Evolutionary conservation across 495 filamentous ascomycete genomes (phyloP), one percentile per base, ranked within the genome.

Genomic region (Podospora didyma): DNA sequence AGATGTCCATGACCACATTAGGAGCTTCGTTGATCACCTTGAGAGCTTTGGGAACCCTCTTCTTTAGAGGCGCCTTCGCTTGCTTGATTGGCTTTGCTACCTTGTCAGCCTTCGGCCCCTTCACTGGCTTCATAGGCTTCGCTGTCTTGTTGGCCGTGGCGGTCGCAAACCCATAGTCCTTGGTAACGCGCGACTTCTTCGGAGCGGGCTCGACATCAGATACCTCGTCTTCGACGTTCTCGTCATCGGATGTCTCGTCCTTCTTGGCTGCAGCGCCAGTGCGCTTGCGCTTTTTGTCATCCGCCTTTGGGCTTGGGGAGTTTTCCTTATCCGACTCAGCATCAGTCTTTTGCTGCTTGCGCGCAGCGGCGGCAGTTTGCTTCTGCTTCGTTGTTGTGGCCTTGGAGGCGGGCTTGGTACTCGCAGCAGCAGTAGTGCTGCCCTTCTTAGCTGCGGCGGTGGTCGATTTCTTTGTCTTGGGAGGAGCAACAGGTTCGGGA

Each of bases 1-100:
- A 82, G 26, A 83, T 61, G 56, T 80, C 74, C 59, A 80, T 69
- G 35, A 65, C 62, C 53, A 68, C 57, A 23, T 67, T 72, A 1
- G 79, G 79, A 1, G 67, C 58, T 4, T 63, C 57, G 59, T 82
- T 80, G 62, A 80, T 65, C 10, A 44, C 46, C 60, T 66, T 67
- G 56, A 62, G 42, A 12, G 42, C 23, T 10, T 35, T 16, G 26
- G 7, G 14, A 23, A 42, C 39, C 3, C 26, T 19, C 37, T 44
- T 28, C 51, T 21, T 45, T 19, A 16, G 3, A n/a, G n/a, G n/a
- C n/a, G n/a, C n/a, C n/a, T n/a, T n/a, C n/a, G n/a, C n/a, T n/a
- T n/a, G n/a, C 22, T 50, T 46, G 54, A 46, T 48, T 11, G 57
- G 46, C 34, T 7, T 16, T 7, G 34, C 35, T 17, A 26, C 31